A percentile compares a stretch with the other conserved stretches of the same genome.
Conservation (phyloP, 139 green algal species). For the Protoeuglena noctilucae region DNA sequence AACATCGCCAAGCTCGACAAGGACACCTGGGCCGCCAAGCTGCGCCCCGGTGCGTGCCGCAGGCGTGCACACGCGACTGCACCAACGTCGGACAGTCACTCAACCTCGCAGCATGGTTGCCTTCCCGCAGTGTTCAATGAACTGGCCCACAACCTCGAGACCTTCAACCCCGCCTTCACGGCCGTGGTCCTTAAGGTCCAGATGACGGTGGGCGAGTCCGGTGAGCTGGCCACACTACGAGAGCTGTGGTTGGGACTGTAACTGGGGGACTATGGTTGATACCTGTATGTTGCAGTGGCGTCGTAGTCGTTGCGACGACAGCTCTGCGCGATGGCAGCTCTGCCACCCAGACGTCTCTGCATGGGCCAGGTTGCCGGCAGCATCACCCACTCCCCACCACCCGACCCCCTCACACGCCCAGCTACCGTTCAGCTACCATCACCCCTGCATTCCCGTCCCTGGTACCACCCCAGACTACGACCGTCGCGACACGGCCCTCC, state of each 20-base stretch:
- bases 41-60: no score
- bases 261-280: no score
- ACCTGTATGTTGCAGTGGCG: no score
- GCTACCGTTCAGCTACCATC: no score
- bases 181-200: slow-evolving; percentile 59
- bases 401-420: no score
- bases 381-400: no score
- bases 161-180: slow-evolving; percentile 86
- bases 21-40: slow-evolving; percentile 40
- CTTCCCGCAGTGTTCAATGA: slow-evolving; percentile 70
- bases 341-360: no score
- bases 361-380: no score
- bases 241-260: no score
- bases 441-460: background rate
- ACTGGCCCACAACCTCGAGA: slow-evolving; percentile 84
- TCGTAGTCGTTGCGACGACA: no score
- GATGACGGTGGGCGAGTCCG: background rate
- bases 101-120: background rate
- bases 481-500: slow-evolving; percentile 57
- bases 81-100: background rate
- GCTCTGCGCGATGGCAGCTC: no score
- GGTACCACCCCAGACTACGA: slow-evolving; percentile 61
- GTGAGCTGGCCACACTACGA: no score
- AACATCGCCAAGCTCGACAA: slow-evolving; percentile 36
- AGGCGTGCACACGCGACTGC: background rate